Percentiles rank a stretch among this genome's conserved stretches.
These are phyloP conservation scores for Crepidotus variabilis DNA, from an alignment of 768 basidiomycete genomes.

Conservation along the genomic window DNA sequence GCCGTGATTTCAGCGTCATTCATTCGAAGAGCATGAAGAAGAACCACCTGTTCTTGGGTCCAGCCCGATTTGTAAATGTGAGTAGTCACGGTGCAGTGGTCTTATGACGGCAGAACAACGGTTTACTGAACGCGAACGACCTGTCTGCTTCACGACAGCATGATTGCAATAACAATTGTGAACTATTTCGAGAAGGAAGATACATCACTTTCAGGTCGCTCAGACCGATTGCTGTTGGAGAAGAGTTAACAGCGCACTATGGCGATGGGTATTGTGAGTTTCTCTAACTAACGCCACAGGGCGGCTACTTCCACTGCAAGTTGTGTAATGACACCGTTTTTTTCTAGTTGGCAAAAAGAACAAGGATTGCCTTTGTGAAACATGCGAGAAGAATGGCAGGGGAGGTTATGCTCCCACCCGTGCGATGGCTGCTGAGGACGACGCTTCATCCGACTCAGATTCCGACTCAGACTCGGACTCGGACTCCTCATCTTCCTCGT, in stretches of 20 bases:
- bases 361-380: constrained; percentile 72
- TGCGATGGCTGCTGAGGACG: constrained; percentile 28
- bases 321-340: constrained; percentile 9
- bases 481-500: constrained; percentile 48
- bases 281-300: not conserved
- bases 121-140: constrained; percentile 7
- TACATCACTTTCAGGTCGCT: constrained; percentile 88
- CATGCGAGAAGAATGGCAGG: constrained; percentile 71
- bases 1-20: constrained; percentile 87
- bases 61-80: constrained; percentile 91
- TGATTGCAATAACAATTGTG: constrained; percentile 87
- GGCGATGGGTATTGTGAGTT: constrained; percentile 87
- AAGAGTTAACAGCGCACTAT: constrained; percentile 89
- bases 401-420: constrained; percentile 72
- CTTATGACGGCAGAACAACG: constrained; percentile 20
- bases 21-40: constrained; percentile 91
- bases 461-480: constrained; percentile 43
- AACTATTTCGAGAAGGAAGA: constrained; percentile 83
- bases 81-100: constrained; percentile 20
- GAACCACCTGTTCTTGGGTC: constrained; percentile 87
- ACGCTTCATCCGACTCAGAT: constrained; percentile 31
- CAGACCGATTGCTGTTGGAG: constrained; percentile 71
- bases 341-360: constrained; percentile 38
- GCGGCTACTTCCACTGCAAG: constrained; percentile 7
- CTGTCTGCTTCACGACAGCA: constrained; percentile 43